phyloP scores from a whole-genome alignment of 192 early-diverging fungal genomes.

The Coemansia biformis region DNA sequence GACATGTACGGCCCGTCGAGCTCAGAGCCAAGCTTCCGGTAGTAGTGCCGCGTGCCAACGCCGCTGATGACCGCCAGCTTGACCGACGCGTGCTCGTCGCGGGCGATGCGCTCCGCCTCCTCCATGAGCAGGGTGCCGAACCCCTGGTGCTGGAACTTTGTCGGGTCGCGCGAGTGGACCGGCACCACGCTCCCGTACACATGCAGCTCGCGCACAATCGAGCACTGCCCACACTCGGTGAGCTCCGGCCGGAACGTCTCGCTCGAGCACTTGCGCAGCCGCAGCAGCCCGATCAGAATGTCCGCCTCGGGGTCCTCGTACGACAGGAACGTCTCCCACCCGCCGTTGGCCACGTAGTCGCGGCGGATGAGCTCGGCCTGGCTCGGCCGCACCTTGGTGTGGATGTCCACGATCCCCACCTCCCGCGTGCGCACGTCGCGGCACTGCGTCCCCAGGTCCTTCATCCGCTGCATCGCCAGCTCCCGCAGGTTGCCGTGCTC shows the following conservation, averaged over 20 bases:
- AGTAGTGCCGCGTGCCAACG: constrained; percentile 96
- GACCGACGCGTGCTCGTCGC: constrained; percentile 91
- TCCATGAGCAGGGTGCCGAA: constrained; percentile 99
- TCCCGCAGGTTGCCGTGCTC: constrained; percentile 98
- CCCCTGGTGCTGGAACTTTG: constrained; percentile 99
- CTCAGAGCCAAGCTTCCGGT: constrained; percentile 92
- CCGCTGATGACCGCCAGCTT: constrained; percentile 97
- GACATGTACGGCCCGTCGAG: constrained; percentile 97
- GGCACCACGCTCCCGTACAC: constrained; percentile 97
- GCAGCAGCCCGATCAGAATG: constrained; percentile 90
- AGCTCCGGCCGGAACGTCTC: constrained; percentile 91
- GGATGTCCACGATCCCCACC: constrained; percentile 98
- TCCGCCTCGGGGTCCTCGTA: constrained; percentile 98
- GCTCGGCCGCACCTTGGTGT: constrained; percentile 89
- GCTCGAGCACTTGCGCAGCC: constrained; percentile 88
- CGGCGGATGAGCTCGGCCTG: constrained; percentile 92
- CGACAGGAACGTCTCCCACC: constrained; percentile 98
- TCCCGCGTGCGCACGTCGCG: constrained; percentile 97
- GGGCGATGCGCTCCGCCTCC: constrained; percentile 96
- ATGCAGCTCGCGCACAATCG: constrained; percentile 95
- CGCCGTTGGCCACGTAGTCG: constrained; percentile 97
- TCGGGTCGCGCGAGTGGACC: constrained; percentile 92
- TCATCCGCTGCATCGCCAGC: constrained; percentile 91
- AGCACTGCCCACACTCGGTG: constrained; percentile 67
- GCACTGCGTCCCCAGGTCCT: constrained; percentile 92